Conservation (phyloP, 73 alveolate species). For the Symbiodinium natans region DNA sequence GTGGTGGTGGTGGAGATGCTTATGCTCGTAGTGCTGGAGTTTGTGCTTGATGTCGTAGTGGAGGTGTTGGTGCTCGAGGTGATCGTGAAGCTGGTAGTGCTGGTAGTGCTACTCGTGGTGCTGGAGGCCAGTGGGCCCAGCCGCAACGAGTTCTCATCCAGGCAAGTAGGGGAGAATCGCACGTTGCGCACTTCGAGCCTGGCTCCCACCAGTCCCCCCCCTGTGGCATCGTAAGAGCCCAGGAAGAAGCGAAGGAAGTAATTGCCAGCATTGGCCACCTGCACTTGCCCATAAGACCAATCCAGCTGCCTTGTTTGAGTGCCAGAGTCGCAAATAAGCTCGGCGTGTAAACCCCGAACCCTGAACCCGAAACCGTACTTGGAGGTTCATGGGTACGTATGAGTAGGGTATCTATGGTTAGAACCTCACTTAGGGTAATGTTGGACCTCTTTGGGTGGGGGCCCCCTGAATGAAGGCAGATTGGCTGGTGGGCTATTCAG, state of each 20-base stretch:
- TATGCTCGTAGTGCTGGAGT: not conserved
- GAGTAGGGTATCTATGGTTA: too few species aligned
- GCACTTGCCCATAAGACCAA: conserved; percentile 72
- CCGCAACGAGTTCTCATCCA: not conserved
- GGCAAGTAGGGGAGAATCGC: not conserved
- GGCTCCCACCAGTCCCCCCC: conserved; percentile 50
- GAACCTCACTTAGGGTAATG: too few species aligned
- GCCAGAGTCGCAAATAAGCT: too few species aligned
- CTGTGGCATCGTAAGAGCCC: conserved; percentile 61
- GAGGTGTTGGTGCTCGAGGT: not conserved
- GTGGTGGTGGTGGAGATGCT: not conserved
- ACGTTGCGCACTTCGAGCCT: conserved; percentile 23
- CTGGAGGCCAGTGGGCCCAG: not conserved
- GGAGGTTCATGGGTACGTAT: too few species aligned
- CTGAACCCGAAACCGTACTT: too few species aligned
- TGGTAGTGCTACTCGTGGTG: not conserved
- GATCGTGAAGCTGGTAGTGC: not conserved
- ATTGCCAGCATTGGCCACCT: not conserved
- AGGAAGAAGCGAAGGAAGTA: conserved; percentile 27
- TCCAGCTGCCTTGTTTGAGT: too few species aligned
- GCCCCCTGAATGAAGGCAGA: too few species aligned
- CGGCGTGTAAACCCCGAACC: too few species aligned
- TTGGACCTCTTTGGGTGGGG: too few species aligned
- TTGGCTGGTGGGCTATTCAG: too few species aligned
- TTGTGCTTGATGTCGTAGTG: not conserved